Percentiles rank a stretch among this genome's conserved stretches.
Conservation (phyloP, 2,329 filamentous ascomycete genomes). For the Rhynchosporium secalis region DNA sequence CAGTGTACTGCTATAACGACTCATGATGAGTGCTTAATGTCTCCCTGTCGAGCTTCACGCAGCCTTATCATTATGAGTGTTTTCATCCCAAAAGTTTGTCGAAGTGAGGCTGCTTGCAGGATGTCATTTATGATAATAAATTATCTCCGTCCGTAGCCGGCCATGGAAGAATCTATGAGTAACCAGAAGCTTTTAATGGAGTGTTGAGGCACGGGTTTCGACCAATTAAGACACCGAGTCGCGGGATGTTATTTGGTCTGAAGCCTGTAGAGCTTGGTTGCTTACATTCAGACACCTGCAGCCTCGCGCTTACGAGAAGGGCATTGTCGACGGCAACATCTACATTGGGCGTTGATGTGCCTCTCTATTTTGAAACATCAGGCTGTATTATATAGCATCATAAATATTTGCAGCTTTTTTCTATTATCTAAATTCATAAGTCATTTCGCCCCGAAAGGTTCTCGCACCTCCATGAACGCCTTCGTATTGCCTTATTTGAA, state of each 20-base stretch:
- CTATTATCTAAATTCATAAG: slow-evolving; percentile 6
- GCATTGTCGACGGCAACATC: neutral
- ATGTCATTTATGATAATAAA: too few species aligned
- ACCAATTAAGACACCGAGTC: neutral
- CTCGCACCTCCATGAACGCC: slow-evolving; percentile 3
- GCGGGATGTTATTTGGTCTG: neutral
- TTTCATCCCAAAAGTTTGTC: neutral
- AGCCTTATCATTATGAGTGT: neutral
- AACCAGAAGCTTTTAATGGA: too few species aligned
- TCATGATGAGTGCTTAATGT: neutral
- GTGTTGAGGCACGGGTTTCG: too few species aligned
- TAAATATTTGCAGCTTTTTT: neutral
- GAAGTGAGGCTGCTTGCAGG: neutral
- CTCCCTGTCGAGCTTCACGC: neutral
- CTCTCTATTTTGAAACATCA: neutral
- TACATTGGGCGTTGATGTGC: neutral
- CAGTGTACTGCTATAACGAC: neutral
- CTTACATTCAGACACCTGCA: neutral
- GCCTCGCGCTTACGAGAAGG: neutral
- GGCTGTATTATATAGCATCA: too few species aligned
- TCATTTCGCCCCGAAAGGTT: neutral
- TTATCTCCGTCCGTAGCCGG: neutral
- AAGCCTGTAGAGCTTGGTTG: neutral
- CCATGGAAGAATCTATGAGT: too few species aligned
- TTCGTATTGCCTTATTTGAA: neutral